Evolutionary conservation across 1,284 basidiomycete genomes (phyloP), one percentile per base, ranked within the genome.

Genomic region (Mycosarcoma mackinlayi): DNA sequence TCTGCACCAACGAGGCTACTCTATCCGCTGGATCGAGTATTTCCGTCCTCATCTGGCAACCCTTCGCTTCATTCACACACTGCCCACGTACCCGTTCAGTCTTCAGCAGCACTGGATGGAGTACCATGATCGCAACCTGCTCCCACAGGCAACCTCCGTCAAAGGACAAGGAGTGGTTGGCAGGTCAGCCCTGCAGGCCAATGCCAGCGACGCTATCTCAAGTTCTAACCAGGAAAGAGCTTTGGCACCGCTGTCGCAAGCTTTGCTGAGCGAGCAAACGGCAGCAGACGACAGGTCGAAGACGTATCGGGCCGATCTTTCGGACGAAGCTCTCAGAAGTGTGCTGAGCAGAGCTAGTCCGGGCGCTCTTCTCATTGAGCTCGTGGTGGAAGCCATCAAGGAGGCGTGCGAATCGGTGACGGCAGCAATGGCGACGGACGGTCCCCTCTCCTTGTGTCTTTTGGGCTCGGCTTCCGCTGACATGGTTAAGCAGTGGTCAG

Each of bases 51-150:
- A 49, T 9, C 38, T 68, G 13, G 35, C 37, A 13, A 8, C 42
- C 3, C 45, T 66, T 0, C 30, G 34, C 31, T 41, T 56, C 34
- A 33, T 71, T 37, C 18, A 37, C 16, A 33, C 51, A 16, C 38
- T 71, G 37, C 68, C 73, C 0, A 59, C 68, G 13, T 75, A 75
- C 44, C 40, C 52, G 1, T 75, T 75, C 39, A 53, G 57, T 25
- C 59, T 65, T 18, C 54, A 58, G 34, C 56, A 53, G 35, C 53
- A 53, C 47, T 75, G 73, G 73, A 72, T 75, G 55, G 60, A 67
- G 7, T 75, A 72, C 24, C 58, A 54, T n/a, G 73, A 75, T 40
- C 73, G 73, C 31, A 60, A 63, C 30, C 42, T 75, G n/a, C 52
- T 72, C 9, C 49, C 44, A n/a, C 46, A 10, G 9, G 9, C 28